Evolutionary conservation across 1,284 basidiomycete genomes (phyloP), one percentile per base, ranked within the genome.

Genomic region (Trichosporon inkin): DNA sequence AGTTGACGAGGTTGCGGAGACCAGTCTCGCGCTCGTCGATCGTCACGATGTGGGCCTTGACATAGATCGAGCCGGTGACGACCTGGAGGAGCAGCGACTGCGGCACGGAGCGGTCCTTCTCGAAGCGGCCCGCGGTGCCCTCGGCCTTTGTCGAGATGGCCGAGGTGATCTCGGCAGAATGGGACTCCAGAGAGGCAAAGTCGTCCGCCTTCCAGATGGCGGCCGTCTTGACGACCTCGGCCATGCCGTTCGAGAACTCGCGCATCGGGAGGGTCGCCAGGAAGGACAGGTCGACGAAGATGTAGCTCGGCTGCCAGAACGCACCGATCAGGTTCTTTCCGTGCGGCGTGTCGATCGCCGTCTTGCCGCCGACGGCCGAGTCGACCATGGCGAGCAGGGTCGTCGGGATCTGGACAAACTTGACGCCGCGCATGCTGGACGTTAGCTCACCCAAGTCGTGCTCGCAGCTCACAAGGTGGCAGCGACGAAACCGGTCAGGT

Each of bases 251-350:
- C 44, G 91, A 90, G 68, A 98, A 94, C 77, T 99, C 96, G 63
- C 96, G 84, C 44, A 86, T 80, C 0, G 94, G 94, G 5, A 99
- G 86, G 1, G 92, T 95, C 69, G 92, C 90, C 62, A 99, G 85
- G 82, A 96, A 96, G 0, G 93, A 88, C 16, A 92, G 88, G 77
- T 99, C 96, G 69, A 98, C 96, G 79, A 99, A 99, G 75, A 98
- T 89, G 81, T 89, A 98, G 71, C 88, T 85, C 1, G 95, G 95
- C 79, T 99, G 96, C 90, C 93, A 94, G 82, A 99, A 99, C 3
- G 95, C 89, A 64, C 95, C 96, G 68, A 99, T 91, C 67, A 99
- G 84, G 78, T 99, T 99, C 82, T 99, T 99, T 63, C 95, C 96
- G 66, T 88, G 87, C 3, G 88, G 92, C 0, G 94, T 97, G 77